Evolutionary conservation across 1,284 basidiomycete genomes (phyloP).

Genomic region (Ustilago sp.): DNA sequence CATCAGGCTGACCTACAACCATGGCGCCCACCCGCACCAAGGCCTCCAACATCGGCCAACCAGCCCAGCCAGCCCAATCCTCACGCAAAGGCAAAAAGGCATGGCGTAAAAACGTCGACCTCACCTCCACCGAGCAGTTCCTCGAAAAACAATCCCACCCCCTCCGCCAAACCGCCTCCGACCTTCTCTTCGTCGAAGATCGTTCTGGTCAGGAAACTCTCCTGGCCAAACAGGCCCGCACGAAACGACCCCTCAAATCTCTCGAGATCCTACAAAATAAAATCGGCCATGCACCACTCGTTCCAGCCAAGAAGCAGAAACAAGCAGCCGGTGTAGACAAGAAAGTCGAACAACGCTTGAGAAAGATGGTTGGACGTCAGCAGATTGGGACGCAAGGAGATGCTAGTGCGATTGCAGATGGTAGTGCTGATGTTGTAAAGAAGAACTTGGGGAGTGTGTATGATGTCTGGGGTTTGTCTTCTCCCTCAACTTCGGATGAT

Average conservation of each 20-base stretch:
- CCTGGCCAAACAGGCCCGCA: conserved; percentile 56
- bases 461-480: conserved; percentile 39
- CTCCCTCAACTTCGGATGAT: conserved; percentile 3
- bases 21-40: conserved; percentile 43
- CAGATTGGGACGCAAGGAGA: conserved; percentile 24
- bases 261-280: conserved; percentile 84
- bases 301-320: conserved; percentile 75
- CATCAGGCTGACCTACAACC: neutral
- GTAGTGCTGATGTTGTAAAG: conserved; percentile 28
- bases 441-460: conserved; percentile 27
- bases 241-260: conserved; percentile 76
- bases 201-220: conserved; percentile 71
- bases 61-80: conserved; percentile 73
- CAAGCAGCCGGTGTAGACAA: conserved; percentile 46
- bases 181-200: conserved; percentile 44
- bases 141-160: conserved; percentile 58
- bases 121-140: conserved; percentile 52
- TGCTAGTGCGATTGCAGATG: conserved; percentile 17
- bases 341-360: conserved; percentile 46
- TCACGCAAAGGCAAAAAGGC: conserved; percentile 89
- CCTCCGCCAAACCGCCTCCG: conserved; percentile 37
- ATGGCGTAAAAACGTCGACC: conserved; percentile 83
- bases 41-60: conserved; percentile 33
- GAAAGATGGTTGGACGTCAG: conserved; percentile 47
- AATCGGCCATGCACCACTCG: conserved; percentile 74